These are phyloP conservation scores for Kurtzmaniella quercitrusa DNA, from an alignment of 1,139 yeast genomes.

Conservation along the genomic window DNA sequence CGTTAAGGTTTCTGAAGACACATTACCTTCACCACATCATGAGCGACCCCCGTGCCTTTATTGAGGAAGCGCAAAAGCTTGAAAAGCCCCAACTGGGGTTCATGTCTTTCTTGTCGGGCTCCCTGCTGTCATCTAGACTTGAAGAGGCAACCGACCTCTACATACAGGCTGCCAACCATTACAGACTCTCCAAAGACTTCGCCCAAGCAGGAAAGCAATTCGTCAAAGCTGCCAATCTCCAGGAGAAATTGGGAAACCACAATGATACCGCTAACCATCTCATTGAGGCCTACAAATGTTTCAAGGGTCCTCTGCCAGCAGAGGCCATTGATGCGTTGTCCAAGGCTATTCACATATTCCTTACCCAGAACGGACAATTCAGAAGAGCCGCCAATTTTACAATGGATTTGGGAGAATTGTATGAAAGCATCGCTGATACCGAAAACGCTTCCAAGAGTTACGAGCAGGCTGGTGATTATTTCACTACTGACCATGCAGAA, in stretches of 20 bases:
- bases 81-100: constrained; percentile 68
- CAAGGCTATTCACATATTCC: constrained; percentile 75
- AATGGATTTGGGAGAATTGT: constrained; percentile 82
- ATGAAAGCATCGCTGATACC: constrained; percentile 67
- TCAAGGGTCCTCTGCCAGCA: constrained; percentile 64
- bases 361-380: constrained; percentile 86
- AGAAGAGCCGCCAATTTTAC: constrained; percentile 94
- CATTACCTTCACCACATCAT: neutral
- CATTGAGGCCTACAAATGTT: constrained; percentile 89
- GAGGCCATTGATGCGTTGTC: constrained; percentile 78
- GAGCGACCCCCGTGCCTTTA: constrained; percentile 34
- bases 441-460: constrained; percentile 71
- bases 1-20: too few relatives aligned
- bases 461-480: constrained; percentile 96
- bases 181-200: constrained; percentile 69
- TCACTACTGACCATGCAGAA: constrained; percentile 87
- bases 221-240: constrained; percentile 80
- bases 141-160: constrained; percentile 94
- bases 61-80: constrained; percentile 44
- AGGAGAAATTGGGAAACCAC: constrained; percentile 67
- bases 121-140: constrained; percentile 58
- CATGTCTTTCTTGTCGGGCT: constrained; percentile 67
- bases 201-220: constrained; percentile 78
- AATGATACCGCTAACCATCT: constrained; percentile 92
- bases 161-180: constrained; percentile 86